phyloP scores from a whole-genome alignment of 2,329 filamentous ascomycete species.

The Diaporthe ilicicola region DNA sequence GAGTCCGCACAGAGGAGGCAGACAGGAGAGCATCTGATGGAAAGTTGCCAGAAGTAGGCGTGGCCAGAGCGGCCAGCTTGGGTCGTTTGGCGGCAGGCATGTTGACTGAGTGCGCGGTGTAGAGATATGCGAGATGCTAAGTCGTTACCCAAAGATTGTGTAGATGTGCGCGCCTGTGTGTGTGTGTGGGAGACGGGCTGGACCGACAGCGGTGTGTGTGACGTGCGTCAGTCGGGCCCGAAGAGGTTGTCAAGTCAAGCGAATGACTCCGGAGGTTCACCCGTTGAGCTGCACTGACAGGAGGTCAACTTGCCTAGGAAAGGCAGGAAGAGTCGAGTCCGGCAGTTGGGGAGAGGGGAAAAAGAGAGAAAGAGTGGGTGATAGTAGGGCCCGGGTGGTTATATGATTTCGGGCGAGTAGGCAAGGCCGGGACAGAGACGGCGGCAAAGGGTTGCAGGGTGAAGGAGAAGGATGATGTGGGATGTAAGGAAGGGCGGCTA shows the following conservation, averaged over 20 bases:
- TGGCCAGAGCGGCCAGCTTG: conserved; percentile 69
- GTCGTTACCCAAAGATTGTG: background rate
- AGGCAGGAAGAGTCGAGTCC: conserved; percentile 40
- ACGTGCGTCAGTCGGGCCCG: conserved; percentile 33
- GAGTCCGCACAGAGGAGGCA: conserved; percentile 70
- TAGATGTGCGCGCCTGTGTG: background rate
- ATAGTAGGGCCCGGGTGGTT: conserved; percentile 41
- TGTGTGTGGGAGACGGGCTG: conserved; percentile 28
- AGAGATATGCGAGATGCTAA: conserved; percentile 31
- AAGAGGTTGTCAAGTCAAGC: conserved; percentile 49
- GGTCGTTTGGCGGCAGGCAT: conserved; percentile 63
- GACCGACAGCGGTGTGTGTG: conserved; percentile 32
- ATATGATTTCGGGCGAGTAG: conserved; percentile 40
- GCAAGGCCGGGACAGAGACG: conserved; percentile 33
- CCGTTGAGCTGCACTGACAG: conserved; percentile 48
- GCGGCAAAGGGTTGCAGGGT: conserved; percentile 34
- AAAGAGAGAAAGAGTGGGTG: conserved; percentile 35
- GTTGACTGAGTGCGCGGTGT: conserved; percentile 40
- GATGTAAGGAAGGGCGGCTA: conserved; percentile 28
- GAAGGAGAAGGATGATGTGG: conserved; percentile 4
- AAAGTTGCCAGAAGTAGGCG: conserved; percentile 69
- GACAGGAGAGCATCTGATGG: conserved; percentile 45
- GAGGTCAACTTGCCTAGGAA: conserved; percentile 44
- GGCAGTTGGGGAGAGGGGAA: conserved; percentile 47
- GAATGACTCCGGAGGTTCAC: conserved; percentile 51